Evolutionary conservation across 2,329 filamentous ascomycete species (phyloP), one percentile per base, ranked within the genome.

Genomic region (Thermoascus crustaceus): DNA sequence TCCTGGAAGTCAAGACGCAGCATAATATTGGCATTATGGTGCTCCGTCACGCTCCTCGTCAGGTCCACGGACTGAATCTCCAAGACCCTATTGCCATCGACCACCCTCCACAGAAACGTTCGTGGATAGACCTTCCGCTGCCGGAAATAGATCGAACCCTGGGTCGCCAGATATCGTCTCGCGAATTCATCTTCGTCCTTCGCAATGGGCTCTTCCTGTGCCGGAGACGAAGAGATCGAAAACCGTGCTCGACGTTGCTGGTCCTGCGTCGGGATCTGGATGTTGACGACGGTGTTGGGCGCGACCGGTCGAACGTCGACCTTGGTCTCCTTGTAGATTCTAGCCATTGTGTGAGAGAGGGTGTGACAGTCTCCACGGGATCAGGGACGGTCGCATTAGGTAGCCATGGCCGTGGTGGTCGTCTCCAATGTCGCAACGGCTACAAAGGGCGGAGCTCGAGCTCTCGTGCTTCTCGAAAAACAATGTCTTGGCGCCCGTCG

Each of bases 51-150:
- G 46, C 71, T 75, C 65, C 75, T 87, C 56, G 78, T 82, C 46
- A 95, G 66, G 61, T 98, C 91, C 41, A 85, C 78, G 25, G 78
- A 80, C 54, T 85, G 82, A 33, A 98, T 72, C 63, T 91, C 89
- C 48, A 98, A 71, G 43, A 86, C 70, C 47, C 76, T 83, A 52
- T 79, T 78, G 50, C 85, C 78, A 53, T 94, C 82, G 41, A 95
- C 66, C 24, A 96, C 73, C 48, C 89, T 78, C 91, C 91, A 98
- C 31, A 94, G 72, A 55, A 96, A 93, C 60, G 78, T 85, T 54
- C 84, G 80, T 24, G 91, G 91, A 44, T 82, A 80, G 44, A 75
- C 70, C 53, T 82, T 77, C 58, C 82, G 75, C 58, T 76, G 75
- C 37, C 91, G 79, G 61, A 94, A 87, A 66, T 85, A 94, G 37